These are phyloP conservation scores for Candolleomyces eurysporus DNA, from an alignment of 768 basidiomycete genomes.

Conservation along the genomic window DNA sequence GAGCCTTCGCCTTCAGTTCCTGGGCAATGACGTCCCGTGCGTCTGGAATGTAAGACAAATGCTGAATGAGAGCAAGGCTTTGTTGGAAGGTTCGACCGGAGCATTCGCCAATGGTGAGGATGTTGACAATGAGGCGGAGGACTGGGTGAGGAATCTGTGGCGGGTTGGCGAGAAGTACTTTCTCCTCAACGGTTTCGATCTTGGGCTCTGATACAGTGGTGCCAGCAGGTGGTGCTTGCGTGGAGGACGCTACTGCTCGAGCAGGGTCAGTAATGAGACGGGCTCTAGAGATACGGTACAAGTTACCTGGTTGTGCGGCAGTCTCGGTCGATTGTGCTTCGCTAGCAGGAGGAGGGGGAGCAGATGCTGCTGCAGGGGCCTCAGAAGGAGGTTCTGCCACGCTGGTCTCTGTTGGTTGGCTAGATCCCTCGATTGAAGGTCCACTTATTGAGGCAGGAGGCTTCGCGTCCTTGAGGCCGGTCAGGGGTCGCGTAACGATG, in stretches of 20 bases:
- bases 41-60: conserved; percentile 85
- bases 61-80: conserved; percentile 87
- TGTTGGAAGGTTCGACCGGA: conserved; percentile 95
- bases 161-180: conserved; percentile 59
- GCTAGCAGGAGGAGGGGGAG: conserved; percentile 5
- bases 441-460: conserved; percentile 1
- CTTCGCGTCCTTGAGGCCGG: conserved; percentile 53
- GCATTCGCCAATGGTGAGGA: conserved; percentile 96
- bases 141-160: conserved; percentile 84
- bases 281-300: not conserved
- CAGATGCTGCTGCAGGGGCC: conserved; percentile 21
- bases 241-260: conserved; percentile 5
- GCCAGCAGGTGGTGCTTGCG: not conserved
- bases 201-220: conserved; percentile 14
- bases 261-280: not conserved
- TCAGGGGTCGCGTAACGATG: conserved; percentile 82
- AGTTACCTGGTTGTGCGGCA: conserved; percentile 5
- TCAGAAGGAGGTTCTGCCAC: conserved; percentile 11
- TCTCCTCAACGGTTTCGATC: conserved; percentile 43
- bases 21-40: conserved; percentile 86
- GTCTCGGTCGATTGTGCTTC: not conserved
- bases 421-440: not conserved
- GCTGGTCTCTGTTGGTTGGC: not conserved
- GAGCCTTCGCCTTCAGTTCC: conserved; percentile 83
- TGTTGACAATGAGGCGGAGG: conserved; percentile 93